Base-by-base conservation (phyloP, 805 yeast genomes). In the Sugiyamaella marilandica region DNA sequence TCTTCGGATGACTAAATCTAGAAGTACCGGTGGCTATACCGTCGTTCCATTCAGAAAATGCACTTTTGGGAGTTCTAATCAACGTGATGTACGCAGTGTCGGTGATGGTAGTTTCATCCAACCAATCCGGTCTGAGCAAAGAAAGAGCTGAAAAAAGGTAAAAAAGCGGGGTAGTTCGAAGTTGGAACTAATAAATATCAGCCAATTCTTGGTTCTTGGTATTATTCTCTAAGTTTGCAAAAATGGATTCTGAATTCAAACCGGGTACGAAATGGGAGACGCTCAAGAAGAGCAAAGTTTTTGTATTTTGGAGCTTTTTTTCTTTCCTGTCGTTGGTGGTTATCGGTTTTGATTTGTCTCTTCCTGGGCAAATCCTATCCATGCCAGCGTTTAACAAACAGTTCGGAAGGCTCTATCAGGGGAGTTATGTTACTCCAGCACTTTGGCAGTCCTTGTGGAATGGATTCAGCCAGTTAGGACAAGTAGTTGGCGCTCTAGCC, bases 381-480 rank as follows among this genome's bases (percentile, higher is more conserved):
- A 45, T 45, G 47, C 47, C 47, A 2, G 47, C 47, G 5, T 45
- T 45, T 24, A 45, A 45, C 47, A 33, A 45, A 19, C 37, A 45
- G 24, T 45, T 47, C 26, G 50, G 50, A n/a, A 14, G 44, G 16
- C 41, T 47, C 9, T 36, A n/a, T 16, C 19, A 45, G 14, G 47
- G 34, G 2, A n/a, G n/a, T 5, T 45, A 45, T 16, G 47, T 45
- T 11, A 45, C 47, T n/a, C 47, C 36, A 1, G 47, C 47, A 8
- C 37, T 45, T 14, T 45, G 47, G 47, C 47, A 45, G 47, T 45
- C 47, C 10, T 33, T 47, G 33, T 47, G 51, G 51, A 47, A 47
- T 47, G 45, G 51, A 18, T 24, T 47, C 18, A 47, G 51, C 39
- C 44, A 39, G 11, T 9, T 47, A 10, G 51, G 44, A 13, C 51